phyloP scores from a whole-genome alignment of 495 filamentous ascomycete genomes.

The Arthonia radiata region DNA sequence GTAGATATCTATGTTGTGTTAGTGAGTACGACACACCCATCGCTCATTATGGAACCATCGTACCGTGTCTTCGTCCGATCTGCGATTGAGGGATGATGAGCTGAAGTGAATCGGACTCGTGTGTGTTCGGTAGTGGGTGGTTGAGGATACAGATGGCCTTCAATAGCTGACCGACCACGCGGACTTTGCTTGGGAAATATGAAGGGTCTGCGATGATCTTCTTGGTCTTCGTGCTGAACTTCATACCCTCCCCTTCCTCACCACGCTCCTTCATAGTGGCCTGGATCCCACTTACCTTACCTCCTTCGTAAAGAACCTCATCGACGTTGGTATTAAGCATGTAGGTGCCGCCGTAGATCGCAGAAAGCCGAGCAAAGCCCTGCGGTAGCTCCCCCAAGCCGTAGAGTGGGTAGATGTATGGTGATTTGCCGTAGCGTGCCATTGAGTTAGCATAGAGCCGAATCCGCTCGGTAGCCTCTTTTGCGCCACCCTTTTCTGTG shows the following conservation, averaged over 20 bases:
- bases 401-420: slow-evolving; percentile 97
- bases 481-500: slow-evolving; percentile 40
- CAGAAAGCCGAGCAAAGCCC: slow-evolving; percentile 89
- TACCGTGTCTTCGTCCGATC: slow-evolving; percentile 82
- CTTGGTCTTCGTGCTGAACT: slow-evolving; percentile 84
- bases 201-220: slow-evolving; percentile 91
- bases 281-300: slow-evolving; percentile 78
- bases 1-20: slow-evolving; percentile 52
- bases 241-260: slow-evolving; percentile 60
- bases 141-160: slow-evolving; percentile 95
- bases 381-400: slow-evolving; percentile 93
- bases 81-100: slow-evolving; percentile 96
- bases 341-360: slow-evolving; percentile 96
- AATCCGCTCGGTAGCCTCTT: slow-evolving; percentile 78
- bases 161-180: slow-evolving; percentile 65
- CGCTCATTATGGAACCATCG: too few relatives aligned
- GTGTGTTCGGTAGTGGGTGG: slow-evolving; percentile 74
- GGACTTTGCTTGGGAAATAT: slow-evolving; percentile 80
- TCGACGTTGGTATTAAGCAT: slow-evolving; percentile 93
- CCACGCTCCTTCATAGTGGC: slow-evolving; percentile 77
- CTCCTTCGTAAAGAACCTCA: slow-evolving; percentile 57
- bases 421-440: slow-evolving; percentile 92
- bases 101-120: slow-evolving; percentile 74
- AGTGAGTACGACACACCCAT: too few relatives aligned
- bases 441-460: slow-evolving; percentile 94